Percentiles rank a stretch among this genome's conserved stretches.
These are phyloP conservation scores for Plasmodium coatneyi DNA, from an alignment of 169 alveolate genomes.

Conservation along the genomic window DNA sequence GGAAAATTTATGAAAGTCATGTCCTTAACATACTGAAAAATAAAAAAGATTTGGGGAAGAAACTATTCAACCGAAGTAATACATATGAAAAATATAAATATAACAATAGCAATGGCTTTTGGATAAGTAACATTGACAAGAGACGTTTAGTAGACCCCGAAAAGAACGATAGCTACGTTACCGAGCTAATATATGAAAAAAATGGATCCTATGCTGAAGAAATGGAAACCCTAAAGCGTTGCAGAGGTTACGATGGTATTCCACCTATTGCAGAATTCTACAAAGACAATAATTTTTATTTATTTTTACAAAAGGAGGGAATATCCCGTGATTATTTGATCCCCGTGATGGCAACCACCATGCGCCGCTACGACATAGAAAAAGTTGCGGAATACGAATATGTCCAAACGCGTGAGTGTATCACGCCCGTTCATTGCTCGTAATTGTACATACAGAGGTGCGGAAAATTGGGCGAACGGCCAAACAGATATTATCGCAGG, in stretches of 20 bases:
- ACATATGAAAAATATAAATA: constrained; percentile 64
- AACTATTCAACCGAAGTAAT: constrained; percentile 31
- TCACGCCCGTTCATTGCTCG: neutral
- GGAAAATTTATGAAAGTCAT: constrained; percentile 57
- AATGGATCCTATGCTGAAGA: constrained; percentile 34
- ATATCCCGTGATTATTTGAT: neutral
- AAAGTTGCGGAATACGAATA: constrained; percentile 9
- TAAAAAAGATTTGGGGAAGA: constrained; percentile 63
- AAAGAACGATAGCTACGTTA: constrained; percentile 46
- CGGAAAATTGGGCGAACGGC: neutral
- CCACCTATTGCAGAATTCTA: constrained; percentile 43
- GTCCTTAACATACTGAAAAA: constrained; percentile 64
- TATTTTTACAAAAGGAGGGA: constrained; percentile 38
- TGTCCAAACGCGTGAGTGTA: constrained; percentile 3
- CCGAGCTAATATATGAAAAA: constrained; percentile 65
- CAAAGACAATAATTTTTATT: constrained; percentile 64
- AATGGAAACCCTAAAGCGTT: constrained; percentile 28
- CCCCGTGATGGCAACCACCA: constrained; percentile 66
- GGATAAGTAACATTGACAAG: constrained; percentile 74
- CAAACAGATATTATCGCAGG: neutral
- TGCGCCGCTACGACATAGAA: constrained; percentile 66
- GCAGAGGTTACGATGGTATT: constrained; percentile 17
- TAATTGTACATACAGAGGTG: neutral
- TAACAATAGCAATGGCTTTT: constrained; percentile 48
- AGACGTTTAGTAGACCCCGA: constrained; percentile 48